Evolutionary conservation across 495 filamentous ascomycete genomes (phyloP), one percentile per base, ranked within the genome.

Genomic region (Penicillium waksmanii): DNA sequence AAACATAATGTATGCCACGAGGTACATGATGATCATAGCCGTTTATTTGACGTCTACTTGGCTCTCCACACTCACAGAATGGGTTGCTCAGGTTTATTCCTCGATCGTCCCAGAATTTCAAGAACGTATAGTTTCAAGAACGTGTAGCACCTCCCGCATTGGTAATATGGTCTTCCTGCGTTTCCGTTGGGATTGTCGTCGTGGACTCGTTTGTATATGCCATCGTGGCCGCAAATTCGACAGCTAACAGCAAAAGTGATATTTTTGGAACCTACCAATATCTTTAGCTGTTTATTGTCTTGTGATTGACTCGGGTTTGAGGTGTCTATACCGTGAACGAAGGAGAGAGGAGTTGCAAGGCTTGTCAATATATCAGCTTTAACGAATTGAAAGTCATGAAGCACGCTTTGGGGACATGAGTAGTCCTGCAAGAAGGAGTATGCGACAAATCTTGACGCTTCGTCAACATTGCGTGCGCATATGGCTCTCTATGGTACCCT

Each of bases 1-100:
- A 63, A n/a, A 60, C 61, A 60, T 56, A 63, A 21, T 60, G 57
- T 44, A 53, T 18, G 12, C 51, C 55, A 38, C 57, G 18, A 3
- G 42, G 51, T 13, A 42, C 23, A 17, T 19, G 19, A 11, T 55
- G 53, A 18, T 10, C 7, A 0, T 35, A 9, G 4, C 53, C 53
- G 12, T 46, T 47, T 7, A 49, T 19, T 23, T 56, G 61, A 31
- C 47, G 48, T 38, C 61, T 34, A 44, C 52, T 50, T 17, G 53
- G 53, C 17, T 6, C 2, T 3, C 57, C 47, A 23, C 61, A 63
- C 3, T 21, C 5, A 31, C 61, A 63, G 15, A 5, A 27, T 7
- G 52, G 57, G 36, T 63, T 60, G 9, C 17, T 36, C 0, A 40
- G 31, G 18, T 40, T 23, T n/a, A 60, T 25, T 12, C 61, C 61